Evolutionary conservation across 192 early-diverging fungal species (phyloP).

Genomic region (Allomyces arbusculus): DNA sequence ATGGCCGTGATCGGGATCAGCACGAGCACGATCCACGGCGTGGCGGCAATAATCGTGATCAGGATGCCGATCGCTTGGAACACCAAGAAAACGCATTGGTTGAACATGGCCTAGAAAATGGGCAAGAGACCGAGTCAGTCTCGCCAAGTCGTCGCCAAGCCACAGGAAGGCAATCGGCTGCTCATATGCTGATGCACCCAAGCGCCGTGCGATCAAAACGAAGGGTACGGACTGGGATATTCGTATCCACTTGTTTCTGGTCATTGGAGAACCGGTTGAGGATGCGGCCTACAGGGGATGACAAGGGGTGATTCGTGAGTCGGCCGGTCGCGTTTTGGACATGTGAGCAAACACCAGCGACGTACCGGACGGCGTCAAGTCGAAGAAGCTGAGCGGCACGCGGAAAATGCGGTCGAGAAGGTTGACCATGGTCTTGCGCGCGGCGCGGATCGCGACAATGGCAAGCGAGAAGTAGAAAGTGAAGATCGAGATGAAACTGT

Average conservation of each 20-base stretch:
- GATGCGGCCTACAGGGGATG: slow-evolving; percentile 15
- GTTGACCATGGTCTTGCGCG: slow-evolving; percentile 25
- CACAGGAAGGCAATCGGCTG: too few species aligned
- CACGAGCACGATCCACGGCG: slow-evolving; percentile 33
- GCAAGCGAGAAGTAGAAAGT: slow-evolving; percentile 20
- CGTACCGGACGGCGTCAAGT: slow-evolving; percentile 61
- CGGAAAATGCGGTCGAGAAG: slow-evolving; percentile 33
- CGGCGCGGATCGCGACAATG: slow-evolving; percentile 29
- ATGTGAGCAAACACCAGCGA: too few species aligned
- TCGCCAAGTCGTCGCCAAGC: too few species aligned
- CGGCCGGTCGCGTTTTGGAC: slow-evolving; percentile 32
- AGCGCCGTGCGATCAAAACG: too few species aligned
- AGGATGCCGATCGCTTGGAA: slow-evolving; percentile 36
- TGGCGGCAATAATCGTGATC: slow-evolving; percentile 25
- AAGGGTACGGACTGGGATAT: slow-evolving; percentile 13
- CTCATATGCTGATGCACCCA: too few species aligned
- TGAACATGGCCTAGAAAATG: not conserved
- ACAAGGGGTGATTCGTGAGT: not conserved
- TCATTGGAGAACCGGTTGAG: slow-evolving; percentile 80
- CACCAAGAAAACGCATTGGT: not conserved
- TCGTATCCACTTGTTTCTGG: slow-evolving; percentile 58
- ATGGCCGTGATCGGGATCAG: slow-evolving; percentile 32
- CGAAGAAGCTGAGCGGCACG: slow-evolving; percentile 71
- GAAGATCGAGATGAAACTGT: slow-evolving; percentile 14
- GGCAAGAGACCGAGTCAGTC: too few species aligned